Evolutionary conservation across 2,329 filamentous ascomycete genomes (phyloP), one percentile per base, ranked within the genome.

Genomic region (Pseudogymnoascus sp.): DNA sequence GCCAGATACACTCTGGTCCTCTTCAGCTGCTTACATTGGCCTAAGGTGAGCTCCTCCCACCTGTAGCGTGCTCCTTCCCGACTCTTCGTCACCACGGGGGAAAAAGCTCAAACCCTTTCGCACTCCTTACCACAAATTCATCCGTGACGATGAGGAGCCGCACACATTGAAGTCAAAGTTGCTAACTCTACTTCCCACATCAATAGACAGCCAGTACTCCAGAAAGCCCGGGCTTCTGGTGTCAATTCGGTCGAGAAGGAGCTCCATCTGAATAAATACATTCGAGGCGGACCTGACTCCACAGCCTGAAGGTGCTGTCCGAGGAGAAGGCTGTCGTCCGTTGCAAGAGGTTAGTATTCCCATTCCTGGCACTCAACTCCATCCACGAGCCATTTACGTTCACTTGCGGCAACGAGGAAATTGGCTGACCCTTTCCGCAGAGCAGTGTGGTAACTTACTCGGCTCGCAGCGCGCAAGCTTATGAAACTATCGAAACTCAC

Each of bases 141-240:
- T 55, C 49, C 16, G 28, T 12, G 25, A 7, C 25, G 16, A 14
- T 33, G 25, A 25, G 9, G 28, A 55, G 49, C 49, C 16, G 49
- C 16, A 55, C 49, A 55, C 25, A 12, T 33, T 55, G 49, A 33
- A 7, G 7, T 11, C 28, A 55, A 33, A 33, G 25, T 33, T 55
- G 28, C 49, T 55, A 31, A 55, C 49, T 8, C 8, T 33, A 8
- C 25, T 18, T 55, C 28, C 18, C 28, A 9, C 59, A 45, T 35
- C 21, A 33, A 28, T 43, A 63, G 62, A 49, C 62, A 63, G 60
- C 38, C 62, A 58, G 38, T 25, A 28, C 40, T 61, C 38, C 59
- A 49, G 58, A 63, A 41, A 52, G 59, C 83, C 70, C 88, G 85
- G 85, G 79, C 80, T 59, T 78, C 81, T 70, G 83, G 82, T 69